phyloP scores from a whole-genome alignment of 352 stramenopile genomes.

The Thraustochytrium striatum region DNA sequence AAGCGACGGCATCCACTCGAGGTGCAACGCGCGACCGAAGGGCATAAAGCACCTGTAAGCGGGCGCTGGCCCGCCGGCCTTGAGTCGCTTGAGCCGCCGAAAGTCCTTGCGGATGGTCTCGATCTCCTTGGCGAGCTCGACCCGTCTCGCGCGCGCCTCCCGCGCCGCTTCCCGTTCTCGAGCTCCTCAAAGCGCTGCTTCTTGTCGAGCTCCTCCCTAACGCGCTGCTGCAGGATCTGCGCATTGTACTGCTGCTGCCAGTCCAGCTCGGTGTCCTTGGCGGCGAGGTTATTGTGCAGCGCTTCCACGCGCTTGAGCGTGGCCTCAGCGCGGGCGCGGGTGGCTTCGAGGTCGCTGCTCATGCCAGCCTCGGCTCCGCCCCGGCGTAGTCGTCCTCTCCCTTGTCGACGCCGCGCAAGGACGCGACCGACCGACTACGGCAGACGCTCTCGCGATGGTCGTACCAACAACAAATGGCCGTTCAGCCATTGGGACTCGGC shows the following conservation, averaged over 20 bases:
- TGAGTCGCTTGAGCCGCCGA: neutral
- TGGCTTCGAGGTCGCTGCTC: no score
- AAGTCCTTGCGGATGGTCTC: constrained; percentile 2
- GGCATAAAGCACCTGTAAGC: neutral
- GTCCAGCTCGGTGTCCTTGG: neutral
- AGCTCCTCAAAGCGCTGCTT: constrained; percentile 31
- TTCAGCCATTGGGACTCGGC: no score
- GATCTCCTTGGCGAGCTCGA: neutral
- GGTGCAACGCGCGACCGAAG: constrained; percentile 3
- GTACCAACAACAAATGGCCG: no score
- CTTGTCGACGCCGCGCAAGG: no score
- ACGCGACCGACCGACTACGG: no score
- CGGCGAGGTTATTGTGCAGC: neutral
- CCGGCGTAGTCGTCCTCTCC: no score
- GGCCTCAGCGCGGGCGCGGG: no score
- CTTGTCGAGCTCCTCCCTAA: constrained; percentile 41
- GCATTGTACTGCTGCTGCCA: constrained; percentile 36
- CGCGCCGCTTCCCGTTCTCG: neutral
- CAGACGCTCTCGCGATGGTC: no score
- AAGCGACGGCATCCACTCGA: neutral
- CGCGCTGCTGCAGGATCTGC: constrained; percentile 27
- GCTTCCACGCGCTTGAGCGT: constrained; percentile 29
- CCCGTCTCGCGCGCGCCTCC: neutral
- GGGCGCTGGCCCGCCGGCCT: neutral
- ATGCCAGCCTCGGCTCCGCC: no score